Evolutionary conservation across 1,284 basidiomycete species (phyloP), one percentile per base, ranked within the genome.

Genomic region (Caloboletus inedulis): DNA sequence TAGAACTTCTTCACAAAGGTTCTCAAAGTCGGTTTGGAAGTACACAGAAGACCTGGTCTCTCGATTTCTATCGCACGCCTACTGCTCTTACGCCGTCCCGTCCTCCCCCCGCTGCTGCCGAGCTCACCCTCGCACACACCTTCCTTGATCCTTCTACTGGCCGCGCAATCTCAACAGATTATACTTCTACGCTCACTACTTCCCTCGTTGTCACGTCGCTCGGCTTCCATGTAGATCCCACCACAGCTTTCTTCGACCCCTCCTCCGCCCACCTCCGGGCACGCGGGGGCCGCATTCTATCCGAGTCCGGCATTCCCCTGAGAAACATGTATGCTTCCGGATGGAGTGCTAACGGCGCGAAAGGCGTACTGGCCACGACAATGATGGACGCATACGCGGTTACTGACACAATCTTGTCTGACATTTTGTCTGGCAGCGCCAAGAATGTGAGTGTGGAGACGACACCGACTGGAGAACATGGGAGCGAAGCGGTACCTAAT

Each of bases 261-360:
- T 60, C 70, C 0, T 68, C 80, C 2, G 68, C 75, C 3, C 82
- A 82, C 59, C 68, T 89, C n/a, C 79, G 81, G 16, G 79, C 79
- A 1, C 59, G 70, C 2, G 67, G 69, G 6, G 82, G 81, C 6
- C 77, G 83, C 19, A 73, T 90, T n/a, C 62, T 81, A 53, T 75
- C 73, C 8, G 60, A 68, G 21, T 65, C 62, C 18, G 81, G 75
- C 7, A 68, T 57, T 19, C 72, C 65, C 4, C 59, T 81, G 52
- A 77, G 77, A 25, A 87, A 87, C 35, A 77, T 93, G n/a, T 98
- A 98, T 66, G 88, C 91, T 2, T 88, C 91, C 1, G 96, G 96
- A 3, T 99, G 97, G 97, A 87, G 93, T 0, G 89, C 94, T 0
- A 84, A 84, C 12, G 97, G 96, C 21, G 94, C 96, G 0, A 86